Evolutionary conservation across 345 rosid species (phyloP).

Genomic region (Durio zibethinus): DNA sequence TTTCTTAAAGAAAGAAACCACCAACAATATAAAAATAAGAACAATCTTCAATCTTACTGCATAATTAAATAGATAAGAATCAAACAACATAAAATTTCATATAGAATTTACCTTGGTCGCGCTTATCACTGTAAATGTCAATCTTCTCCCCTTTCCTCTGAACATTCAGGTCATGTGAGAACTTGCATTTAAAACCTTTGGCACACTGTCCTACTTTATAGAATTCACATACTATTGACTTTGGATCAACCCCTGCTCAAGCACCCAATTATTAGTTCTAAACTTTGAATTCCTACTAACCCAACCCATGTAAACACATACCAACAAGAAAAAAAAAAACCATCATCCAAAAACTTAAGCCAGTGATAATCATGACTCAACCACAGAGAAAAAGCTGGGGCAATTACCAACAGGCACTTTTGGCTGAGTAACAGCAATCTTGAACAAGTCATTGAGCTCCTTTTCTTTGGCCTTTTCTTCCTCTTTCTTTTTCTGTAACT

Average conservation of each 20-base stretch:
- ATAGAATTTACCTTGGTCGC: conserved; percentile 40
- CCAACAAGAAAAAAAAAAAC: neutral
- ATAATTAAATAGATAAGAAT: neutral
- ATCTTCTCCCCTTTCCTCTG: conserved; percentile 76
- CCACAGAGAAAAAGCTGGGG: neutral
- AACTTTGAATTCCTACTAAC: neutral
- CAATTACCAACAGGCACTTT: conserved; percentile 58
- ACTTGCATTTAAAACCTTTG: conserved; percentile 71
- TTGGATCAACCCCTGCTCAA: conserved; percentile 69
- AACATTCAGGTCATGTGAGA: conserved; percentile 66
- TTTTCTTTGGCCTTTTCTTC: conserved; percentile 56
- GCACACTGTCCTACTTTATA: conserved; percentile 63
- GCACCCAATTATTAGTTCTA: neutral
- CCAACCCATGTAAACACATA: neutral
- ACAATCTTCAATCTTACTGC: neutral
- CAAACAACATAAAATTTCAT: neutral
- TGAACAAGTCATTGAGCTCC: conserved; percentile 66
- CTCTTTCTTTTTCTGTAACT: conserved; percentile 56
- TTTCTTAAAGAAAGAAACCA: conserved; percentile 27
- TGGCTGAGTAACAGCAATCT: conserved; percentile 70
- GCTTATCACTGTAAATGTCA: conserved; percentile 58
- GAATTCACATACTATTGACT: conserved; percentile 63
- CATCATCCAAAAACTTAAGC: neutral
- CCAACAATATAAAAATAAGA: neutral
- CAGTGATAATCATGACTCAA: neutral